Percentiles rank a stretch among this genome's conserved stretches.
Evolutionary conservation across 495 filamentous ascomycete species (phyloP).

Genomic region (Neurospora sublineolata): DNA sequence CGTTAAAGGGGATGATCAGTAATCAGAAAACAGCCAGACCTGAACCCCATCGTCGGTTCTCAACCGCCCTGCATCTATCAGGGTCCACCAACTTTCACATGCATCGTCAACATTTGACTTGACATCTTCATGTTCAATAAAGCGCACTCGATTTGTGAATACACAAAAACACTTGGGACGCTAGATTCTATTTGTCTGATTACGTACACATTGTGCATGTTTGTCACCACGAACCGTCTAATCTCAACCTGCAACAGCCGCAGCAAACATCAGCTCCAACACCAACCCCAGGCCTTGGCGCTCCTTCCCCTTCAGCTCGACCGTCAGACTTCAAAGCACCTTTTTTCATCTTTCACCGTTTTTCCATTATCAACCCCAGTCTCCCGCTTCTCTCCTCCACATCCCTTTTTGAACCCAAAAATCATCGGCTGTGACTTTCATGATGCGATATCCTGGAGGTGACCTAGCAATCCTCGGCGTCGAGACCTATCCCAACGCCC

Average conservation of each 20-base stretch:
- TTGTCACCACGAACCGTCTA: neutral
- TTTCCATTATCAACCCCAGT: neutral
- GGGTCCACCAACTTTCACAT: neutral
- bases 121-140: neutral
- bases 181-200: neutral
- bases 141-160: neutral
- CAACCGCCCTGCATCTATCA: neutral
- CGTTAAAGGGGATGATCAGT: too few relatives aligned
- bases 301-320: neutral
- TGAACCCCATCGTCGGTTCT: neutral
- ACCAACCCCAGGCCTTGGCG: neutral
- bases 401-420: neutral
- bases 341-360: neutral
- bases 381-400: neutral
- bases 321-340: neutral
- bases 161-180: neutral
- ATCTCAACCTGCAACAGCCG: neutral
- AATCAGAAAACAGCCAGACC: neutral
- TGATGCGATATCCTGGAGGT: constrained; percentile 25
- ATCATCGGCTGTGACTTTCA: neutral
- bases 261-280: neutral
- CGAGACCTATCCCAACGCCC: constrained; percentile 31
- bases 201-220: neutral
- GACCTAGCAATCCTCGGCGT: constrained; percentile 37
- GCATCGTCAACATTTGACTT: neutral